Evolutionary conservation across 352 stramenopile genomes (phyloP).

Genomic region (Pythium rhizo-oryzae): DNA sequence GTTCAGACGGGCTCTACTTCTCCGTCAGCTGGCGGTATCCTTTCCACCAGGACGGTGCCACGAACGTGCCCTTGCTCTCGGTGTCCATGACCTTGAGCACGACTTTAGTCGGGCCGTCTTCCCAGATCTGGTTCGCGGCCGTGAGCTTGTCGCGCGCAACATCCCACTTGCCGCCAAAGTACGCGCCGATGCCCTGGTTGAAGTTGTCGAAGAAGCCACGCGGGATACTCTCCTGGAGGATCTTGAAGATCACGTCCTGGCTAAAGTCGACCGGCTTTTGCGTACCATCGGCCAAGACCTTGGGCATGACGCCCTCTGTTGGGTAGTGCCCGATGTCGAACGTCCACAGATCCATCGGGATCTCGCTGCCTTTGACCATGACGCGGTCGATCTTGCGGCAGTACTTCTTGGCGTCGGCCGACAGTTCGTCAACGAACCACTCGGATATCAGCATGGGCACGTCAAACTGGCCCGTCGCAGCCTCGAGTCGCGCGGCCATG

Average conservation of each 20-base stretch:
- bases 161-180: slow-evolving; percentile 94
- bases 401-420: slow-evolving; percentile 74
- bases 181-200: slow-evolving; percentile 90
- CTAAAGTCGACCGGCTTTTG: slow-evolving; percentile 87
- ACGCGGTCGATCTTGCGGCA: slow-evolving; percentile 96
- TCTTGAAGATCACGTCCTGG: slow-evolving; percentile 66
- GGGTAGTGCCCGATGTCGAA: slow-evolving; percentile 92
- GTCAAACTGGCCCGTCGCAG: slow-evolving; percentile 95
- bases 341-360: slow-evolving; percentile 95
- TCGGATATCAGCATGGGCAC: slow-evolving; percentile 95
- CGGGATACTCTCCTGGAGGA: slow-evolving; percentile 79
- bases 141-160: slow-evolving; percentile 82
- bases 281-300: slow-evolving; percentile 55
- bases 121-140: slow-evolving; percentile 90
- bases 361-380: slow-evolving; percentile 96
- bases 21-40: slow-evolving; percentile 93
- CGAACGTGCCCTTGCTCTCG: slow-evolving; percentile 87
- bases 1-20: slow-evolving; percentile 61
- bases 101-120: slow-evolving; percentile 89
- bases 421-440: slow-evolving; percentile 95
- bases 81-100: slow-evolving; percentile 90
- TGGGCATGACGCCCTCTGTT: slow-evolving; percentile 49
- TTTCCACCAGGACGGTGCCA: slow-evolving; percentile 89
- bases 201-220: slow-evolving; percentile 92
- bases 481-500: slow-evolving; percentile 96